These are phyloP conservation scores for Annulohypoxylon maeteangense DNA, from an alignment of 495 filamentous ascomycete genomes.

Conservation along the genomic window DNA sequence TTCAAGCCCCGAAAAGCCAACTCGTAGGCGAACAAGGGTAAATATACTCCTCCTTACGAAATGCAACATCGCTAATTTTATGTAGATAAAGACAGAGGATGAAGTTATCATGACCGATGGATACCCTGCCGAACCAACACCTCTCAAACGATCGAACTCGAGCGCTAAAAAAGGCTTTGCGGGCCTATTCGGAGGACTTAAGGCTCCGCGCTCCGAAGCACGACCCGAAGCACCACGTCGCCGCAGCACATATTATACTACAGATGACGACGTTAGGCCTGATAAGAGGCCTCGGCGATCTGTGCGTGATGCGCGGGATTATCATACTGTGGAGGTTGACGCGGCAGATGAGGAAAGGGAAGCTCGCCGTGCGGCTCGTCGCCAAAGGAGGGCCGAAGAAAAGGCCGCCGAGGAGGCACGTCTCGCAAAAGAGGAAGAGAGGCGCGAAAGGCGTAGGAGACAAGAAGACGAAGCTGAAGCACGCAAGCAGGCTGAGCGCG, in stretches of 20 bases:
- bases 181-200: constrained; percentile 57
- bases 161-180: constrained; percentile 55
- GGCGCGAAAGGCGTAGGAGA: constrained; percentile 56
- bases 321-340: constrained; percentile 39
- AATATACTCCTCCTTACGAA: constrained; percentile 21
- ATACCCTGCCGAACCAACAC: constrained; percentile 47
- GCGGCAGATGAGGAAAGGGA: constrained; percentile 60
- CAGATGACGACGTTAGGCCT: constrained; percentile 53
- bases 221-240: constrained; percentile 55
- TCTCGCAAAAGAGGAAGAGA: constrained; percentile 56
- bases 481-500: constrained; percentile 61
- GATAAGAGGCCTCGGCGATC: constrained; percentile 40
- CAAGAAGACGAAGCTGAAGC: constrained; percentile 60
- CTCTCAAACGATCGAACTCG: constrained; percentile 56
- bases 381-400: constrained; percentile 58
- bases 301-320: constrained; percentile 33
- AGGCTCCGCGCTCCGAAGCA: constrained; percentile 49
- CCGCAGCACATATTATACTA: constrained; percentile 55
- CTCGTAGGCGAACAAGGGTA: constrained; percentile 60
- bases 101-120: constrained; percentile 53
- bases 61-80: constrained; percentile 37
- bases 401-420: constrained; percentile 60
- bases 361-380: constrained; percentile 63
- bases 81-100: constrained; percentile 50
- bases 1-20: constrained; percentile 56